A percentile compares a stretch with the other conserved stretches of the same genome.
phyloP scores from a whole-genome alignment of 1,139 yeast genomes.

The Lodderomyces theae region DNA sequence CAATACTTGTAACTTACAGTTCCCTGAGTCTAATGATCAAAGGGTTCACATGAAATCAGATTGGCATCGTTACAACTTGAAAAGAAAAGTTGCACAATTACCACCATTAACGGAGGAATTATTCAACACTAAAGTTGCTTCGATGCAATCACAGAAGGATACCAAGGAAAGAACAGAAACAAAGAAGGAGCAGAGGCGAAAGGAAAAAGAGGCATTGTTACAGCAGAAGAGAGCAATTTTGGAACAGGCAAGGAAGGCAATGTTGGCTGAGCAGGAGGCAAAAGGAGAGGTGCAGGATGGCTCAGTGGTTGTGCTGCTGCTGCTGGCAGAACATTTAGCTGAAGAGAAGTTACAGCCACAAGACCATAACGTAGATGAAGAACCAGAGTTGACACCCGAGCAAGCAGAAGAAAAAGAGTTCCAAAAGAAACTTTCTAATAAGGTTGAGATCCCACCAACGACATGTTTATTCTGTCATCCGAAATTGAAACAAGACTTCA shows the following conservation, averaged over 20 bases:
- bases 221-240: slow-evolving; percentile 62
- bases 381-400: slow-evolving; percentile 33
- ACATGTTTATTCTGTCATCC: slow-evolving; percentile 77
- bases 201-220: slow-evolving; percentile 60
- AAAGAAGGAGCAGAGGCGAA: slow-evolving; percentile 63
- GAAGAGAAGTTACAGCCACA: neutral
- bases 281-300: neutral
- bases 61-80: slow-evolving; percentile 71
- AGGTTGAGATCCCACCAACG: slow-evolving; percentile 67
- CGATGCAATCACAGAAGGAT: slow-evolving; percentile 26
- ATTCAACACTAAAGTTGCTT: slow-evolving; percentile 47
- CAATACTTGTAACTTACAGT: slow-evolving; percentile 44
- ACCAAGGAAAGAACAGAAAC: slow-evolving; percentile 38
- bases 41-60: slow-evolving; percentile 58
- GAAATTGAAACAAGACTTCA: slow-evolving; percentile 37
- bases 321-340: slow-evolving; percentile 13
- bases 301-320: neutral
- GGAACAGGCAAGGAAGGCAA: slow-evolving; percentile 58
- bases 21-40: slow-evolving; percentile 41
- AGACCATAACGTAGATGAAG: slow-evolving; percentile 5
- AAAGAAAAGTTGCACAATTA: slow-evolving; percentile 57
- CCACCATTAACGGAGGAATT: slow-evolving; percentile 53
- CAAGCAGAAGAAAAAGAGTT: slow-evolving; percentile 51
- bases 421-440: slow-evolving; percentile 55
- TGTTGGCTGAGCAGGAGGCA: slow-evolving; percentile 27